Evolutionary conservation across 805 yeast species (phyloP).

Genomic region (Kluyveromyces starmeri): DNA sequence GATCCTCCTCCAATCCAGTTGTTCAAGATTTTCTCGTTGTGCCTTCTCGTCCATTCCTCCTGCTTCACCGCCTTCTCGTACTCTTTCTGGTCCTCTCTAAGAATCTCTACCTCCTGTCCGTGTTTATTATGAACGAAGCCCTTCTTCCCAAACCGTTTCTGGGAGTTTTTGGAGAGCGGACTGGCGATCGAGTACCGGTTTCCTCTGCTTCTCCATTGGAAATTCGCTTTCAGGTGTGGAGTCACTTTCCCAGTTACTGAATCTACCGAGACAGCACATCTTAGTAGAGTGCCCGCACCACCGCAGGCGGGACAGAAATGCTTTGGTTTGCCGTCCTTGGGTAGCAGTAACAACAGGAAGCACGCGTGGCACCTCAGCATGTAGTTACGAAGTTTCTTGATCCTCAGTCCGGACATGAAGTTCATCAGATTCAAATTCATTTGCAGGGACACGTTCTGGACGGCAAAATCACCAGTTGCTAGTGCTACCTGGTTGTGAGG

Average conservation of each 20-base stretch:
- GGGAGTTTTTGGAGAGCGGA: slow-evolving; percentile 76
- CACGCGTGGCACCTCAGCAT: slow-evolving; percentile 98
- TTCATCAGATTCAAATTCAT: slow-evolving; percentile 83
- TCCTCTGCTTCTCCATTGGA: slow-evolving; percentile 91
- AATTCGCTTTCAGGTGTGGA: slow-evolving; percentile 83
- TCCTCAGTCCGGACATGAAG: slow-evolving; percentile 72
- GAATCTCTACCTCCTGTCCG: slow-evolving; percentile 41
- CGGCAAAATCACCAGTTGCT: slow-evolving; percentile 94
- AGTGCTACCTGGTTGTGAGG: slow-evolving; percentile 64
- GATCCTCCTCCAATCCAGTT: slow-evolving; percentile 86
- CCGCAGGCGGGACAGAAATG: slow-evolving; percentile 97
- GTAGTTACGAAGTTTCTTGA: slow-evolving; percentile 77
- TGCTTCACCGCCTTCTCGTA: slow-evolving; percentile 80
- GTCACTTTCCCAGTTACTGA: slow-evolving; percentile 70
- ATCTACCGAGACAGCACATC: slow-evolving; percentile 86
- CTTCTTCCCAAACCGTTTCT: slow-evolving; percentile 65
- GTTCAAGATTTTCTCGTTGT: slow-evolving; percentile 74
- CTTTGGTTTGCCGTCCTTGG: slow-evolving; percentile 62
- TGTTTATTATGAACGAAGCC: slow-evolving; percentile 69
- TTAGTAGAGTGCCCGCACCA: slow-evolving; percentile 67
- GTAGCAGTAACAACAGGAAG: slow-evolving; percentile 71
- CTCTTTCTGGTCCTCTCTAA: slow-evolving; percentile 92
- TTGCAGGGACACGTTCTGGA: slow-evolving; percentile 90
- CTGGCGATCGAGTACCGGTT: slow-evolving; percentile 71
- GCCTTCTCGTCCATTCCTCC: slow-evolving; percentile 78